These are phyloP conservation scores for Rhododendron vialii DNA, from an alignment of 148 eudicot species.

Conservation along the genomic window DNA sequence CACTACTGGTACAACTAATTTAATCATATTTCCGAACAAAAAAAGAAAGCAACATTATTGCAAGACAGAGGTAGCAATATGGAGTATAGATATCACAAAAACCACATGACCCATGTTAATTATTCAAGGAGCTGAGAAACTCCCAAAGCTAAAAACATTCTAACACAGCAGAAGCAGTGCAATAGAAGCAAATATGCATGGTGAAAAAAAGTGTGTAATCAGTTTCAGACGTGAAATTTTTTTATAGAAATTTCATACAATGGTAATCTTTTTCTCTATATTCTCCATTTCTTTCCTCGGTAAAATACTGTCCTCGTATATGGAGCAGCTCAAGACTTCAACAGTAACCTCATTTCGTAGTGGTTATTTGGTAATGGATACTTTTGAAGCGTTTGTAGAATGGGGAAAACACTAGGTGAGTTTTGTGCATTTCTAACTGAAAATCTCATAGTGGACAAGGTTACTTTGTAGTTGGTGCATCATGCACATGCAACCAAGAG, in stretches of 20 bases:
- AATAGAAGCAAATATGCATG: background rate
- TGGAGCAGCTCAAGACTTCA: background rate
- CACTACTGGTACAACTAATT: background rate
- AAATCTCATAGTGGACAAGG: background rate
- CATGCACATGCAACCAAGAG: background rate
- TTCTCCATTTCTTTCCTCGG: background rate
- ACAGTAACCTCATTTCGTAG: background rate
- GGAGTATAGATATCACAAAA: background rate
- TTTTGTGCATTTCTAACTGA: background rate
- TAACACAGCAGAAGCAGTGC: background rate
- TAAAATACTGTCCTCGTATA: background rate
- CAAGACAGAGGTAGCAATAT: background rate
- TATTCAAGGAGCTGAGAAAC: background rate
- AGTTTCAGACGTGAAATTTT: background rate
- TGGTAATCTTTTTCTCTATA: background rate
- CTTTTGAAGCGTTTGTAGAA: background rate
- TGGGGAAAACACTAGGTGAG: background rate
- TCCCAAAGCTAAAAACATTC: background rate
- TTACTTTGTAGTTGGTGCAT: background rate
- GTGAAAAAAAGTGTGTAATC: background rate
- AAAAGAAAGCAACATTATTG: background rate
- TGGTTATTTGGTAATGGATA: background rate
- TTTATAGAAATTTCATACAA: background rate
- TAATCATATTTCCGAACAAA: background rate
- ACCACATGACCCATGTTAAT: background rate